These are phyloP conservation scores for Poterioochromonas sp. DNA, from an alignment of 352 stramenopile genomes.

Conservation along the genomic window DNA sequence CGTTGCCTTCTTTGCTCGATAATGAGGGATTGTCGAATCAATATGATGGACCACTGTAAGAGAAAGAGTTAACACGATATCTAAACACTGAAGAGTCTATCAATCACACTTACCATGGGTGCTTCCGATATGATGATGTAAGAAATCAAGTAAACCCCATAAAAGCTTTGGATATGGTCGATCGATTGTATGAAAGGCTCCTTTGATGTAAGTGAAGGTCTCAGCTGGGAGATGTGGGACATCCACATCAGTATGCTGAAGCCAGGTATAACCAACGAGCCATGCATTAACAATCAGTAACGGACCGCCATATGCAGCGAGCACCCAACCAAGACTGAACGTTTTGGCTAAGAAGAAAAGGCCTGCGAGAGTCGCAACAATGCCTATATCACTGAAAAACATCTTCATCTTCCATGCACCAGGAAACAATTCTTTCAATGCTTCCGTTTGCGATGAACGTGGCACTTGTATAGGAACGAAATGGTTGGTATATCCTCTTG, in stretches of 20 bases:
- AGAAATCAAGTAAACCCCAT: conserved; percentile 67
- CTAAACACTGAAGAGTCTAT: conserved; percentile 81
- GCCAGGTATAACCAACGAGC: conserved; percentile 88
- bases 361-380: conserved; percentile 56
- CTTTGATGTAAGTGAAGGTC: conserved; percentile 85
- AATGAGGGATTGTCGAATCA: conserved; percentile 84
- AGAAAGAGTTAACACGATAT: not conserved
- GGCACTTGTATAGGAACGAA: conserved; percentile 54
- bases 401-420: conserved; percentile 82
- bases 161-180: conserved; percentile 59
- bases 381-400: conserved; percentile 74
- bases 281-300: conserved; percentile 89
- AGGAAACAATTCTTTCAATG: conserved; percentile 57
- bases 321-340: conserved; percentile 63
- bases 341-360: conserved; percentile 55
- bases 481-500: conserved; percentile 58
- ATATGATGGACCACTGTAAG: conserved; percentile 19
- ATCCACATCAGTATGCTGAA: conserved; percentile 93
- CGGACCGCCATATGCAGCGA: conserved; percentile 81
- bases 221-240: conserved; percentile 80
- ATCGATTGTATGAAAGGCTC: conserved; percentile 88
- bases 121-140: conserved; percentile 89
- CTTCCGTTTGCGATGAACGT: conserved; percentile 40
- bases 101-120: conserved; percentile 70
- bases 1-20: conserved; percentile 89